A percentile compares a stretch with the other conserved stretches of the same genome.
Conservation (phyloP, 2,329 filamentous ascomycete species). For the Berkeleyomyces rouxiae region DNA sequence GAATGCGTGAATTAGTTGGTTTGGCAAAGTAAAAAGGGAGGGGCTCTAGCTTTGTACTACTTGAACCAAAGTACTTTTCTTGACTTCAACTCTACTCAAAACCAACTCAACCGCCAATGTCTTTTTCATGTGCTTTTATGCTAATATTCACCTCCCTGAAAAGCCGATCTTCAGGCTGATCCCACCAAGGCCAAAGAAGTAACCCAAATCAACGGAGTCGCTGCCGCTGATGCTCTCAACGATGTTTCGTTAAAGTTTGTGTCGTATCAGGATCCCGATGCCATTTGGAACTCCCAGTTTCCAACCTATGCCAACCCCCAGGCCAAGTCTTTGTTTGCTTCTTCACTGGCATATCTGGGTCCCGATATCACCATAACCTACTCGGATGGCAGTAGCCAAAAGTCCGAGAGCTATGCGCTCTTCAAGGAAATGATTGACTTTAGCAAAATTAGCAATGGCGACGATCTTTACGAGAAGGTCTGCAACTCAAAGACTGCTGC, state of each 20-base stretch:
- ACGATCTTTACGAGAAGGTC: conserved; percentile 23
- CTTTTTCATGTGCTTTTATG: not conserved
- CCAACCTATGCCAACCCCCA: conserved; percentile 16
- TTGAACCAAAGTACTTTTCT: not conserved
- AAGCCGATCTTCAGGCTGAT: conserved; percentile 10
- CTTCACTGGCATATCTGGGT: conserved; percentile 18
- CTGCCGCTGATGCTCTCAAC: conserved; percentile 16
- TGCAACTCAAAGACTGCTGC: conserved; percentile 18
- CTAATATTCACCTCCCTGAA: not conserved
- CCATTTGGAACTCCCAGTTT: conserved; percentile 26
- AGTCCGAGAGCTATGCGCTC: conserved; percentile 19
- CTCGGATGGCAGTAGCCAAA: conserved; percentile 21
- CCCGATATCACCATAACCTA: conserved; percentile 23
- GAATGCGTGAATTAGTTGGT: not conserved
- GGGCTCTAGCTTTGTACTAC: not conserved
- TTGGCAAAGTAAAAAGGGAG: not conserved
- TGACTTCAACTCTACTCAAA: not conserved
- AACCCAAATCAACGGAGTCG: conserved; percentile 19
- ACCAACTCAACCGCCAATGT: not conserved
- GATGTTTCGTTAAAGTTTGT: conserved; percentile 15
- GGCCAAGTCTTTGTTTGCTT: conserved; percentile 19
- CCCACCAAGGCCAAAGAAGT: conserved; percentile 14
- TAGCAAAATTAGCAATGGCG: conserved; percentile 20
- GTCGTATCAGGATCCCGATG: conserved; percentile 18
- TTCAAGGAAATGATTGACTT: conserved; percentile 19